Evolutionary conservation across 768 basidiomycete genomes (phyloP).

Genomic region (Pholiota microspora): DNA sequence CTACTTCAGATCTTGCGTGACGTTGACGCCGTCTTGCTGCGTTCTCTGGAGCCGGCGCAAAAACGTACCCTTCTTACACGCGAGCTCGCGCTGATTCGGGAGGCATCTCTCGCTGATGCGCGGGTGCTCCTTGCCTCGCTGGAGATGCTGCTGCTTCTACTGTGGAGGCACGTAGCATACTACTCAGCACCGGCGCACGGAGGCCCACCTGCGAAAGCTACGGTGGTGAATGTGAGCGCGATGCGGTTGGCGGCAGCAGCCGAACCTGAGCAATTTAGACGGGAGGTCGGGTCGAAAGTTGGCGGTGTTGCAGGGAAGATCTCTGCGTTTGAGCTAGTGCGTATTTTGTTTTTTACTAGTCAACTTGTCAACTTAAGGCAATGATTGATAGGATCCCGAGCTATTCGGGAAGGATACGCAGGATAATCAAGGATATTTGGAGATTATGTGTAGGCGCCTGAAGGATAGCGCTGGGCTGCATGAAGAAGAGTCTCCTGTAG

Average conservation of each 20-base stretch:
- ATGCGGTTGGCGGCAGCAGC: conserved; percentile 57
- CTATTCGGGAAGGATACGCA: conserved; percentile 53
- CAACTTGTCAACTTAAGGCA: conserved; percentile 8
- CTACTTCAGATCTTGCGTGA: conserved; percentile 45
- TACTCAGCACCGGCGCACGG: conserved; percentile 43
- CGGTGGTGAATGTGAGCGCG: conserved; percentile 36
- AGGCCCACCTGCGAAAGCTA: conserved; percentile 31
- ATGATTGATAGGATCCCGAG: conserved; percentile 36
- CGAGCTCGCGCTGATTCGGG: conserved; percentile 50
- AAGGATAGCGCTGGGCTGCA: conserved; percentile 62
- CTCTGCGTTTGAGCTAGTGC: conserved; percentile 41
- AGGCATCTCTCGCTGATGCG: conserved; percentile 39
- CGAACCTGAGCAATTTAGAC: conserved; percentile 56
- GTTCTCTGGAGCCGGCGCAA: conserved; percentile 67
- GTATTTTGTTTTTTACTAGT: conserved; percentile 6
- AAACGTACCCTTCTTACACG: conserved; percentile 65
- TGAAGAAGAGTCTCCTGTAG: conserved; percentile 24
- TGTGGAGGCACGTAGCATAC: conserved; percentile 78
- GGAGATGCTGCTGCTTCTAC: conserved; percentile 77
- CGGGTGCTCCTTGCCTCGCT: conserved; percentile 59
- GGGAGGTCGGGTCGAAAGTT: conserved; percentile 55
- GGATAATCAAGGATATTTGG: conserved; percentile 67
- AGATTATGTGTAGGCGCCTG: conserved; percentile 72
- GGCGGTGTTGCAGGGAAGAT: conserved; percentile 54
- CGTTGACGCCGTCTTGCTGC: conserved; percentile 52